Evolutionary conservation across 306 rosid species (phyloP), one percentile per base, ranked within the genome.

Genomic region (Oxytropis ochrocephala): DNA sequence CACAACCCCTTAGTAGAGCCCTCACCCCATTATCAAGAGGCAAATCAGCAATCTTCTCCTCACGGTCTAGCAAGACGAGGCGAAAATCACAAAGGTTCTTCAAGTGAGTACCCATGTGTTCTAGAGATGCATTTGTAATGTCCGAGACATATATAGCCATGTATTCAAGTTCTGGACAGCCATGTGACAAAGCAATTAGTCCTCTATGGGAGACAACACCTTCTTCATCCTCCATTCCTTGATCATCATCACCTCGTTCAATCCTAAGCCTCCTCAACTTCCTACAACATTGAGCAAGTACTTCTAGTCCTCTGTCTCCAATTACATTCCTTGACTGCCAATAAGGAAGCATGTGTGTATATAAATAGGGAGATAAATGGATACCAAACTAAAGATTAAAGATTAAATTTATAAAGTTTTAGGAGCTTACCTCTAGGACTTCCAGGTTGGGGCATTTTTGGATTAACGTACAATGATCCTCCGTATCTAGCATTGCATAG

Each of bases 171-270:
- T 91, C 92, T 1, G 87, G 88, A 67, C 99, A 94, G 44, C 99
- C 99, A 58, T 83, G 96, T 33, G 99, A 85, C 69, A 94, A 43
- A 24, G 97, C 96, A 70, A 85, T 94, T 60, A 94, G 74, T 59
- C 99, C 99, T 79, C 92, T 84, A 16, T 94, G 99, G 21, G 99
- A 94, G 66, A 94, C 99, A 72, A 87, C 69, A 13, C 99, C 99
- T 46, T 74, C 96, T 74, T 81, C 99, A 19, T 91, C 96, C 68
- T 89, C 99, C 95, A 91, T 82, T 67, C 83, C 97, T 47, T 75
- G 96, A 62, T 91, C 97, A 63, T 94, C 99, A 3, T 84, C 99
- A 4, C 99, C 99, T 57, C 96, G 83, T 75, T 94, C 97, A 47
- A 94, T 94, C 58, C 99, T 80, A 5, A 94, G 95, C 85, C 95